phyloP scores from a whole-genome alignment of 768 basidiomycete genomes.

The Suillus paluster region DNA sequence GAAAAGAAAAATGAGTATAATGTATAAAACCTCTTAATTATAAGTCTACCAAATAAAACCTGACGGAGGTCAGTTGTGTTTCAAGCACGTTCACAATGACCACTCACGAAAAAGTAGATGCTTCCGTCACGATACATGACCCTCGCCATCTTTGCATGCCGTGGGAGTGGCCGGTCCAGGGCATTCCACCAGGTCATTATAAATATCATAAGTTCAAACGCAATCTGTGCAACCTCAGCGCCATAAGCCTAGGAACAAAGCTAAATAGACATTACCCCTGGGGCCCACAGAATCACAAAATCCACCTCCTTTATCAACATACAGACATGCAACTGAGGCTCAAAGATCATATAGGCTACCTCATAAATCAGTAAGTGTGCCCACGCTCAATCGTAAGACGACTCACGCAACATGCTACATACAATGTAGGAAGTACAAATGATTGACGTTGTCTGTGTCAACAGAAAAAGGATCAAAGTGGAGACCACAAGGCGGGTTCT shows the following conservation, averaged over 20 bases:
- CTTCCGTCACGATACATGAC: constrained; percentile 34
- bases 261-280: constrained; percentile 25
- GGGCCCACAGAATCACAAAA: constrained; percentile 31
- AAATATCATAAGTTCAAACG: constrained; percentile 37
- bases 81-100: not conserved
- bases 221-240: constrained; percentile 19
- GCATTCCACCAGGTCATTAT: constrained; percentile 33
- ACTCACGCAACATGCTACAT: constrained; percentile 32
- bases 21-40: not conserved
- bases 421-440: constrained; percentile 29
- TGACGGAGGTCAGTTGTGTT: constrained; percentile 12
- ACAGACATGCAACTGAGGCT: constrained; percentile 23
- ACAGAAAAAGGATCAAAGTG: constrained; percentile 35
- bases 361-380: not conserved
- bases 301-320: constrained; percentile 22
- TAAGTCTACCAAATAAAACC: constrained; percentile 29
- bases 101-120: constrained; percentile 31
- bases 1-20: not conserved
- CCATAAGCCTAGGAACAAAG: not conserved
- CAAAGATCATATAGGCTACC: constrained; percentile 23
- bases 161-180: constrained; percentile 27
- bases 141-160: constrained; percentile 20
- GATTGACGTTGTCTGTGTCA: constrained; percentile 33
- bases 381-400: not conserved
- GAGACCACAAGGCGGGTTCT: constrained; percentile 28